Evolutionary conservation across 306 rosid genomes (phyloP), one percentile per base, ranked within the genome.

Genomic region (Vigna reflexopilosa): DNA sequence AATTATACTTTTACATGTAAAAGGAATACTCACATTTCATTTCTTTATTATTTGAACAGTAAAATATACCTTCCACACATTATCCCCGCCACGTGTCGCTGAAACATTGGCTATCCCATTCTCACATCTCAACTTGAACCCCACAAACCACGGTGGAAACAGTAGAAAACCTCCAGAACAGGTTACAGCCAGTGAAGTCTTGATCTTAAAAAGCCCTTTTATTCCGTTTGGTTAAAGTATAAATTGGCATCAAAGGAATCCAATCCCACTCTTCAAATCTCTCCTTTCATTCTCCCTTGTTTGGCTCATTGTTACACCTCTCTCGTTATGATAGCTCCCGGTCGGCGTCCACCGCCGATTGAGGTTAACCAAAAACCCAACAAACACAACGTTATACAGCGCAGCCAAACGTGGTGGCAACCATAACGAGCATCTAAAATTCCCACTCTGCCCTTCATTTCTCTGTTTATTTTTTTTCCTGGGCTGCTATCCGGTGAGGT

Each of bases 261-360:
- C 45, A 40, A 7, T 36, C 3, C 59, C 42, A 0, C 9, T 32
- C 62, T 34, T 30, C 61, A 49, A 16, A 48, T 1, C 63, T 38
- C 24, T 36, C n/a, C 16, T 17, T 38, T 63, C 12, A 16, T 6
- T 30, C 73, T 11, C 30, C 22, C 16, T 32, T 24, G 11, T 30
- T 7, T 22, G 56, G 49, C 15, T 45, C 67, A 52, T 68, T 79
- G 17, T 72, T 72, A 3, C 22, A 20, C 77, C 83, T 47, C 24
- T 56, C 79, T 47, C 86, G 91, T 86, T 85, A 89, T 89, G 89
- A 56, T 71, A 67, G 89, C 75, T 63, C 24, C 75, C 76, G 81
- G 58, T 51, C 65, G 70, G 78, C 78, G 87, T 70, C 9, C 78
- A 70, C 72, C 85, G 98, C 94, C 85, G 67, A 38, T 76, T 90